Base-by-base conservation (phyloP, 2,329 filamentous ascomycete species). In the Chrysoporthe cubensis region DNA sequence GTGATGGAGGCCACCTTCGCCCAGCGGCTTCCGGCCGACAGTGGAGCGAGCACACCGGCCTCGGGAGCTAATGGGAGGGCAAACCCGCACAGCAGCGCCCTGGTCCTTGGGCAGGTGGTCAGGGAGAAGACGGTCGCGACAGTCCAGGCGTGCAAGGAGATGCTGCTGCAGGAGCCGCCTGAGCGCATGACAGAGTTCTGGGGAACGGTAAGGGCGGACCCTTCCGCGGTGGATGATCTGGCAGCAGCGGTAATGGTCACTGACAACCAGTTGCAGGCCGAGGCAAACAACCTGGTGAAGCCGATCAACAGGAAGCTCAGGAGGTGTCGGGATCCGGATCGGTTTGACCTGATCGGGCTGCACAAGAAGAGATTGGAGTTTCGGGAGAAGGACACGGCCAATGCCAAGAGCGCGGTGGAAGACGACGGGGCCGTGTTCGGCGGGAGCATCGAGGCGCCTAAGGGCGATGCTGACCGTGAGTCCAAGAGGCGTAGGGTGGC, bases 261-360 rank as follows among this genome's bases (percentile, higher is more conserved):
- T 74, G 78, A 82, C 71, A 75, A 75, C 70, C 18, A 73, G 71
- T 26, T 74, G 70, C 71, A 83, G 81, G 78, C 78, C 70, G 85
- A 83, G 66, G 80, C 76, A 66, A 78, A 77, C 71, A 81, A 82
- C 63, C 78, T 85, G 34, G 83, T 88, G 72, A 87, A 86, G 54
- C 84, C 85, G 0, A 78, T 93, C 14, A 84, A 88, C 18, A 88
- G 85, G 78, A 94, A 93, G 76, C 81, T 94, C n/a, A 88, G 87
- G 69, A 87, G 85, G 72, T 94, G 91, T 72, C 84, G 89, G 67
- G 91, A 95, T 73, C 91, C 91, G 0, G 90, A 92, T 72, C 88
- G 91, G 66, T 87, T 86, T 56, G 90, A 94, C 76, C 78, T 94
- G 3, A 88, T 93, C 21, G 88, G 88, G 60, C 79, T 91, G 62